Conservation (phyloP, 176 grass and related monocot genomes). For the Hsuehochloa calcarea region DNA sequence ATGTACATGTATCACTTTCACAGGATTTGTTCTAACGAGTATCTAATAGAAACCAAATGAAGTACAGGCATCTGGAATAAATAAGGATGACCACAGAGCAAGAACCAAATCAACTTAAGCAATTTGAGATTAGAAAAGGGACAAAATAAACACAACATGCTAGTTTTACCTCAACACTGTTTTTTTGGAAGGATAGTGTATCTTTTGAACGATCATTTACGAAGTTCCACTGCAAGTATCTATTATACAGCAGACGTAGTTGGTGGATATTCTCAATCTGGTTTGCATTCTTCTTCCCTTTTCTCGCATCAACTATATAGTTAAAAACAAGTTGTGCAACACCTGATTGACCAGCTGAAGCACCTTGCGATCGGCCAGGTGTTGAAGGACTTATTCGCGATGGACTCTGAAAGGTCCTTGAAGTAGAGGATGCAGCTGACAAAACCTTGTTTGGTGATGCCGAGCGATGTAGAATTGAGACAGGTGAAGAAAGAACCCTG, state of each 20-base stretch:
- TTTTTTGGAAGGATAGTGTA: constrained; percentile 42
- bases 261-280: constrained; percentile 62
- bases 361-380: constrained; percentile 38
- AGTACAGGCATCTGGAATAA: not conserved
- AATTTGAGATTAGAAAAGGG: not conserved
- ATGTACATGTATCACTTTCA: not conserved
- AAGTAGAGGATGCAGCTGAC: constrained; percentile 18
- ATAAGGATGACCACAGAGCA: not conserved
- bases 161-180: constrained; percentile 46
- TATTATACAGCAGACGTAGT: constrained; percentile 54
- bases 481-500: constrained; percentile 12
- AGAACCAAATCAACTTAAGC: not conserved
- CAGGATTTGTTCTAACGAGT: not conserved
- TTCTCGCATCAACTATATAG: constrained; percentile 36
- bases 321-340: constrained; percentile 13
- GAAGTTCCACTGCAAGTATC: constrained; percentile 64
- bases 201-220: constrained; percentile 44
- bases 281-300: constrained; percentile 55
- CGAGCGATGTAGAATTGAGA: constrained; percentile 2
- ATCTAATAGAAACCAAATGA: not conserved
- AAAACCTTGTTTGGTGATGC: constrained; percentile 34
- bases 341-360: not conserved
- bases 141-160: not conserved
- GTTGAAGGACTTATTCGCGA: constrained; percentile 35
- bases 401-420: constrained; percentile 38